phyloP scores from a whole-genome alignment of 2,329 filamentous ascomycete species.

The Knufia fluminis region DNA sequence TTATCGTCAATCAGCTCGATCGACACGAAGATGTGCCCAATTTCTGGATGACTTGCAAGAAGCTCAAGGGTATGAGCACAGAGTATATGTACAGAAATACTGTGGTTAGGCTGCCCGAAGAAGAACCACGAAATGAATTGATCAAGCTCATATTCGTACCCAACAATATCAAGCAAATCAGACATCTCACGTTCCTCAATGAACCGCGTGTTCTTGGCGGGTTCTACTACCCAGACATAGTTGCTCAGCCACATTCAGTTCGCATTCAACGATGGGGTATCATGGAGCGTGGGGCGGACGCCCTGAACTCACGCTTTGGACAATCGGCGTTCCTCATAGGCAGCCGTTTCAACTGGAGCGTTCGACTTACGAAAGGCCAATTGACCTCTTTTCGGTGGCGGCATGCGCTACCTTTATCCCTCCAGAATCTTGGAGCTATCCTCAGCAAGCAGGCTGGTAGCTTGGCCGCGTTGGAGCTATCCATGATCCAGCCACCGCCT shows the following conservation, averaged over 20 bases:
- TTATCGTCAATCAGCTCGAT: not conserved
- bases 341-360: not conserved
- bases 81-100: constrained; percentile 1
- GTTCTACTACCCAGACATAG: constrained; percentile 1
- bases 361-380: not conserved
- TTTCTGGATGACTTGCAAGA: constrained; percentile 1
- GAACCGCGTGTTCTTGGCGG: not conserved
- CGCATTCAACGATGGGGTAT: not conserved
- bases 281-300: not conserved
- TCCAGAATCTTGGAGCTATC: not conserved
- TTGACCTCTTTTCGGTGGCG: constrained; percentile 5
- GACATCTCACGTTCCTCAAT: constrained; percentile 4
- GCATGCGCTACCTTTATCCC: constrained; percentile 4
- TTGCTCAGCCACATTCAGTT: not conserved
- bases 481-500: constrained; percentile 2
- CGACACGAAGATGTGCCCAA: not conserved
- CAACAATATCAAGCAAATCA: not conserved
- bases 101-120: not conserved
- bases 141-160: not conserved
- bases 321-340: constrained; percentile 2
- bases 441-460: not conserved
- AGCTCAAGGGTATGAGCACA: not conserved
- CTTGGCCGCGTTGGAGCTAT: not conserved
- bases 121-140: not conserved
- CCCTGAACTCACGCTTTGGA: not conserved